Evolutionary conservation across 2,329 filamentous ascomycete species (phyloP).

Genomic region (Endothia cerciana): DNA sequence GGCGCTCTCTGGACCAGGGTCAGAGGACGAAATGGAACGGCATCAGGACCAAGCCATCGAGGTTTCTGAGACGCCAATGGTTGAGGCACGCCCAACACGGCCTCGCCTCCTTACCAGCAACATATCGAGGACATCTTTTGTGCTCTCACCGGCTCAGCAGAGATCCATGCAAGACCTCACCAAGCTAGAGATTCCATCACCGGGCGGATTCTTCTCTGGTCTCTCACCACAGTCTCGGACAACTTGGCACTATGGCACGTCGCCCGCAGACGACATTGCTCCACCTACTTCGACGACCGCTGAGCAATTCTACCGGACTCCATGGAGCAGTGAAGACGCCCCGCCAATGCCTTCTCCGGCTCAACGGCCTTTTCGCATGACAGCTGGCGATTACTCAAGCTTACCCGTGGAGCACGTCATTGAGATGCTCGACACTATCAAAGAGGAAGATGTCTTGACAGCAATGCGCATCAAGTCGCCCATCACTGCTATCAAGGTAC

Average conservation of each 20-base stretch:
- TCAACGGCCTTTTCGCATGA: slow-evolving; percentile 43
- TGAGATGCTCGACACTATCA: slow-evolving; percentile 57
- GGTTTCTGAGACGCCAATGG: slow-evolving; percentile 47
- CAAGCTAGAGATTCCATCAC: slow-evolving; percentile 85
- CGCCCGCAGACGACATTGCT: slow-evolving; percentile 53
- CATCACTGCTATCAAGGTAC: slow-evolving; percentile 38
- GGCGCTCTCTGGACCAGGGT: slow-evolving; percentile 64
- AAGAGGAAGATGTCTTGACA: slow-evolving; percentile 67
- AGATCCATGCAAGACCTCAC: slow-evolving; percentile 73
- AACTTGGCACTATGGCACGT: slow-evolving; percentile 73
- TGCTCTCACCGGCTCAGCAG: slow-evolving; percentile 54
- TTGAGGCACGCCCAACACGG: slow-evolving; percentile 58
- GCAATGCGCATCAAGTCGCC: slow-evolving; percentile 49
- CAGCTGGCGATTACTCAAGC: slow-evolving; percentile 43
- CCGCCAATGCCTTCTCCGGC: slow-evolving; percentile 37
- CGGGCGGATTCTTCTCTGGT: slow-evolving; percentile 88
- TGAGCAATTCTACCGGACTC: slow-evolving; percentile 85
- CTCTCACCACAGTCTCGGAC: slow-evolving; percentile 75
- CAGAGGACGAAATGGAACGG: slow-evolving; percentile 62
- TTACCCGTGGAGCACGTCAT: slow-evolving; percentile 69
- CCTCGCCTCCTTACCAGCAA: slow-evolving; percentile 54
- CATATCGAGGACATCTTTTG: slow-evolving; percentile 36
- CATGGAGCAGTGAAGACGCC: slow-evolving; percentile 63
- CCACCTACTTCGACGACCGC: slow-evolving; percentile 88
- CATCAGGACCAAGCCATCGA: slow-evolving; percentile 61